Base-by-base conservation (phyloP, 2,329 filamentous ascomycete species). In the Botrytis tulipae region DNA sequence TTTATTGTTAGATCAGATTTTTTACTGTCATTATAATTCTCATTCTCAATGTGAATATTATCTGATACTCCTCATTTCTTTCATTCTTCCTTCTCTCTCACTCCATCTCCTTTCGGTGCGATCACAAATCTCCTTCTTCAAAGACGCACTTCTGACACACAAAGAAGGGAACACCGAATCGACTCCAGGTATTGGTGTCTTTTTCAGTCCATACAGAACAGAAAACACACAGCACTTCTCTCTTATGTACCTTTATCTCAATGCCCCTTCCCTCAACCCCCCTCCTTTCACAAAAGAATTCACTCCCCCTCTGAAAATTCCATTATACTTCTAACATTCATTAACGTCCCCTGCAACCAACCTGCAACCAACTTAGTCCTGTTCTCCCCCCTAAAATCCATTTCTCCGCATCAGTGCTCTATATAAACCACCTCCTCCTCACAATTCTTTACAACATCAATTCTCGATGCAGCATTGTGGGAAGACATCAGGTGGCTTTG, bases 41-140 rank as follows among this genome's bases (percentile, higher is more conserved):
- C 1, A 16, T n/a, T 16, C 48, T 3, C 5, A 14, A 4, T 1
- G 6, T n/a, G 0, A 14, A 0, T n/a, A 6, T 51, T 25, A 14
- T 51, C 48, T 8, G 44, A 46, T 1, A 46, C 7, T 46, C 18
- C 44, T 46, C 18, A 9, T 6, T 20, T 6, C 44, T 3, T 7
- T 22, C 44, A 2, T 9, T 8, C 18, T 22, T 22, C 20, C 20
- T 22, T 22, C 7, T 22, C 8, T 46, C 44, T 46, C 9, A 22
- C 44, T 7, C 3, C 2, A 1, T 20, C 8, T 22, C 18, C 18
- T 20, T 0, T 46, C 18, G 20, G 20, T 22, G 2, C 20, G 7
- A 22, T 46, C 4, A 46, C 7, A 8, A 6, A 46, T 22, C 2
- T 46, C 7, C 2, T 4, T 0, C 2, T 3, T 46, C 44, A 46